These are phyloP conservation scores for Rickenella mellea DNA, from an alignment of 768 basidiomycete genomes.

Conservation along the genomic window DNA sequence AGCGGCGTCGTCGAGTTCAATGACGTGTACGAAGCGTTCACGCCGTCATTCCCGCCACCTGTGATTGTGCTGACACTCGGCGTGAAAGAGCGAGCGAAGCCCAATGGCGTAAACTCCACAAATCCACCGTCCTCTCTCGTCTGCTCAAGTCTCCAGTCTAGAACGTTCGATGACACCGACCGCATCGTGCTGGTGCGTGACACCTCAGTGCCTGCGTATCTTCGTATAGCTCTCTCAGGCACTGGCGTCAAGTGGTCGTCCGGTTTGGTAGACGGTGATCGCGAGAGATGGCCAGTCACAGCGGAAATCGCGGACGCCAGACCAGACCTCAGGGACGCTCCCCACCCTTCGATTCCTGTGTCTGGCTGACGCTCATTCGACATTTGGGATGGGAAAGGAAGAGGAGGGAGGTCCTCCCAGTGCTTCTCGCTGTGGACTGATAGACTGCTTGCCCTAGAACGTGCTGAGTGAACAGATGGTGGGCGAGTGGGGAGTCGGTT, in stretches of 20 bases:
- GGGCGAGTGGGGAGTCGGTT: not conserved
- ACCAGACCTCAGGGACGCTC: not conserved
- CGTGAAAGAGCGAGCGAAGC: no score
- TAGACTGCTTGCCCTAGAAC: not conserved
- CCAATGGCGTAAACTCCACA: no score
- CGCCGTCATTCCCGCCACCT: no score
- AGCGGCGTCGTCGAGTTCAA: not conserved
- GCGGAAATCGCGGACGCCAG: not conserved
- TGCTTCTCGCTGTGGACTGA: not conserved
- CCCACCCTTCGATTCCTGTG: not conserved
- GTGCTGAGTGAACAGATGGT: not conserved
- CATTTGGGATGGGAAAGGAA: not conserved
- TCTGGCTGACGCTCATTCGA: not conserved
- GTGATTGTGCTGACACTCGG: no score
- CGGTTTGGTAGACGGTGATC: not conserved
- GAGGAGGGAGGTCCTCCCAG: not conserved
- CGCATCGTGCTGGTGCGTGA: not conserved
- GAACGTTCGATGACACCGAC: not conserved
- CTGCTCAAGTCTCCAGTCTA: not conserved
- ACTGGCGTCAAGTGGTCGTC: not conserved
- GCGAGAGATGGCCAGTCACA: not conserved
- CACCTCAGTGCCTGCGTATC: not conserved
- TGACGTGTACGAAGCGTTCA: no score
- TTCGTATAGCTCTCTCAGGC: not conserved
- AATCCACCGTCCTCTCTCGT: no score